Percentiles rank a stretch among this genome's conserved stretches.
phyloP scores from a whole-genome alignment of 2,329 filamentous ascomycete species.

The Pestalotiopsis sp. region DNA sequence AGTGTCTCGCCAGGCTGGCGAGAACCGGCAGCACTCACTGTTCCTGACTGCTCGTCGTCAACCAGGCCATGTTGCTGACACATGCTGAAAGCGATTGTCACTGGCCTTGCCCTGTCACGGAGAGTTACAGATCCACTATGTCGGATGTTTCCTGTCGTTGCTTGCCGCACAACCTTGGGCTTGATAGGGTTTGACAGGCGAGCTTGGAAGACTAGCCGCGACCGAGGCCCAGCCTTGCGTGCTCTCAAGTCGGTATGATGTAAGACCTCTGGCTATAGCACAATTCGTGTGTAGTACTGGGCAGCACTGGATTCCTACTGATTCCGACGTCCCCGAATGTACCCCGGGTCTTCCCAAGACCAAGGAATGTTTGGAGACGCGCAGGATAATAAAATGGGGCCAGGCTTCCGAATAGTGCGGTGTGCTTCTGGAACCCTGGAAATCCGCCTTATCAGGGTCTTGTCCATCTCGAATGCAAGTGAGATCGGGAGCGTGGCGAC shows the following conservation, averaged over 20 bases:
- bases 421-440: not conserved
- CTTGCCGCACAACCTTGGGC: not conserved
- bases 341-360: not conserved
- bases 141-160: not conserved
- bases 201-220: not conserved
- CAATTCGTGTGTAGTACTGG: not conserved
- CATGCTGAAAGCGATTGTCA: slow-evolving; percentile 19
- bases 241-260: not conserved
- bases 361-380: not conserved
- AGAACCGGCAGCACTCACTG: slow-evolving; percentile 2
- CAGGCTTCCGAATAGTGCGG: not conserved
- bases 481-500: not conserved
- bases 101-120: not conserved
- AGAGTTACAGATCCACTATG: not conserved
- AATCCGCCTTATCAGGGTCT: not conserved
- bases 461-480: not conserved
- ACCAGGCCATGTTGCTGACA: slow-evolving; percentile 26
- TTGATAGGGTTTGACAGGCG: not conserved
- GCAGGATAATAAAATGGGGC: not conserved
- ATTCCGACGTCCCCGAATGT: not conserved
- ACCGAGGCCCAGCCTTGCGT: not conserved
- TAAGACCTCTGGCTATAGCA: not conserved
- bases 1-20: not conserved
- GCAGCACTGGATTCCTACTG: not conserved
- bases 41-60: slow-evolving; percentile 15